Evolutionary conservation across 73 alveolate species (phyloP), one percentile per base, ranked within the genome.

Genomic region (Stentor roeselii): DNA sequence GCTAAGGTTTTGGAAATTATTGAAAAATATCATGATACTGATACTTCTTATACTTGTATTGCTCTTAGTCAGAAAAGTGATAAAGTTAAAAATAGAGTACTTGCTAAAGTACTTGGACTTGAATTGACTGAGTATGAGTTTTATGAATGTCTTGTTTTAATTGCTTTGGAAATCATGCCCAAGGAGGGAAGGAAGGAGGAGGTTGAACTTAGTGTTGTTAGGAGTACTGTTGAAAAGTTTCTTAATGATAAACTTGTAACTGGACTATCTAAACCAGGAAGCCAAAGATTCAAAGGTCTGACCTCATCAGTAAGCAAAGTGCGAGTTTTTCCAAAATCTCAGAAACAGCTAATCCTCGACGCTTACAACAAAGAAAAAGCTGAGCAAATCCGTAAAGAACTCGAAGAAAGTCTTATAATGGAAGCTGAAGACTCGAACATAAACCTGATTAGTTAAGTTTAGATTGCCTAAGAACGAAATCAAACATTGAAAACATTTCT

Each of bases 21-120:
- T 15, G 80, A 67, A 32, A 67, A 32, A 67, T 67, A 67, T 32
- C 80, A 67, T 2, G 80, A 67, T 2, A 36, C 80, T 67, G 80
- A 67, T 21, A 21, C n/a, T 21, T 67, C 80, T 21, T 67, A 67
- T 67, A 67, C 80, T 27, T 21, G 21, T 27, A 21, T 67, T 21
- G 67, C 67, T 21, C 21, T 30, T 1, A 67, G 37, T 21, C 27
- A 67, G 34, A 67, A 67, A 67, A 27, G 42, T 21, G 80, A 67
- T 67, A 67, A 67, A 32, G 80, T 67, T 67, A 67, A 67, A 2
- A 67, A 21, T 21, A 67, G 80, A 32, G 80, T 67, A 14, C 41
- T 67, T 27, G 37, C 21, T 1, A 67, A 67, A 67, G n/a, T 67
- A 67, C 37, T 67, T 14, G 80, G 80, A 30, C 37, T 32, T 67